phyloP scores from a whole-genome alignment of 306 rosid species.

The Abrus pulchellus region DNA sequence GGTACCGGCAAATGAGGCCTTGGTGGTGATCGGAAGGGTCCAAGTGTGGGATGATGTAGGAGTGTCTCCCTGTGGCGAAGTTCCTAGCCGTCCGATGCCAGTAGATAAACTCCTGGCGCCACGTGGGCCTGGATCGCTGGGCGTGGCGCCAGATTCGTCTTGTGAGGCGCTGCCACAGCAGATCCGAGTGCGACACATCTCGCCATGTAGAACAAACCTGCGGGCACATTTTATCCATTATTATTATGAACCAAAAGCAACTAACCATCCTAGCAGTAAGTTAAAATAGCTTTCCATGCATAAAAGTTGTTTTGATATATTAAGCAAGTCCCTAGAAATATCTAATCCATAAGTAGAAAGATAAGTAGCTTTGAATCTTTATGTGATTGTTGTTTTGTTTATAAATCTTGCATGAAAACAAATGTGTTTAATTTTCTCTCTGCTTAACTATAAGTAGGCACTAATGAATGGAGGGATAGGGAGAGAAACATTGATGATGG shows the following conservation, averaged over 20 bases:
- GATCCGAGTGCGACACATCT: slow-evolving; percentile 71
- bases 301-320: not conserved
- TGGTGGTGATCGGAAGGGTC: slow-evolving; percentile 53
- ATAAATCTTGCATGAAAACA: not conserved
- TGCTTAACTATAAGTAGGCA: slow-evolving; percentile 35
- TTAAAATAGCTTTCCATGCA: slow-evolving; percentile 14
- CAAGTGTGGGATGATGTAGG: slow-evolving; percentile 45
- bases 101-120: slow-evolving; percentile 72
- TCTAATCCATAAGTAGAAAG: not conserved
- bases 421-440: not conserved
- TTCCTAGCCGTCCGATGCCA: slow-evolving; percentile 82
- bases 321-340: slow-evolving; percentile 18
- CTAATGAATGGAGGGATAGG: not conserved
- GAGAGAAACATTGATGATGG: slow-evolving; percentile 33
- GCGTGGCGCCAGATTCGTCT: slow-evolving; percentile 75
- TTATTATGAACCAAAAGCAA: not conserved
- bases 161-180: slow-evolving; percentile 69
- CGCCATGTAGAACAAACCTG: slow-evolving; percentile 96
- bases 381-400: not conserved
- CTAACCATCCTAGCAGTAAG: not conserved
- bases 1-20: slow-evolving; percentile 69
- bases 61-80: slow-evolving; percentile 45
- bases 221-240: not conserved
- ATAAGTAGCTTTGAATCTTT: not conserved
- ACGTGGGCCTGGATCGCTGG: slow-evolving; percentile 53